Base-by-base conservation (phyloP, 768 basidiomycete species). In the Boletellus ananas region DNA sequence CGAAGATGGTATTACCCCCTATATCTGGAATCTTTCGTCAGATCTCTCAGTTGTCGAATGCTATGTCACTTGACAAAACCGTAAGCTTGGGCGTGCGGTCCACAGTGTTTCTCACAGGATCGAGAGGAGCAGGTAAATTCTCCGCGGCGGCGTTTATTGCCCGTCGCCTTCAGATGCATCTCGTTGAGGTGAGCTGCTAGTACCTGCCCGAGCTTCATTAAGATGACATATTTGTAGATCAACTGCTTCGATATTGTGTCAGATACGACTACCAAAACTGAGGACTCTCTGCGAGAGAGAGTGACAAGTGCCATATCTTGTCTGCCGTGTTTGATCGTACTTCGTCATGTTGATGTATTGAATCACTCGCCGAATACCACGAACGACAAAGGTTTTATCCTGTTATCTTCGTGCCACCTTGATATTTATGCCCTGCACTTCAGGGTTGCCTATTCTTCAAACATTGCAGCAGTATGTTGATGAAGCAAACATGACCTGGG, bases 241-340 rank as follows among this genome's bases (percentile, higher is more conserved):
- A 84, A 96, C 54, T 94, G 92, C 63, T 97, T 83, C 63, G 81
- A 90, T 47, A 59, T 94, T 6, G 59, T 94, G 7, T 87, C 85
- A 3, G 94, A 98, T 43, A 85, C 78, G 37, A 81, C 85, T 38
- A 71, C 73, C 2, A 85, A 86, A 57, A 90, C 90, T 0, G 87
- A 90, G 60, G 89, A 79, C 1, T 78, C 75, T 2, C 70, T 98
- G 0, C 77, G 77, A 31, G 83, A 84, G 4, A 79, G 81, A 13
- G 81, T 96, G 55, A 90, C 91, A 45, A 80, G 84, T 66, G 93
- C 91, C 2, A 71, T 76, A 14, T 69, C 76, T 3, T 92, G 88
- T 62, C 81, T 90, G 0, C 96, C 96, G 0, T 96, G 91, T 61
- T 72, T 98, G 35, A 69, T 98, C 17, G 69, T 96, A 2, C 68